Evolutionary conservation across 2,329 filamentous ascomycete genomes (phyloP).

Genomic region (Neopestalotiopsis sp.): DNA sequence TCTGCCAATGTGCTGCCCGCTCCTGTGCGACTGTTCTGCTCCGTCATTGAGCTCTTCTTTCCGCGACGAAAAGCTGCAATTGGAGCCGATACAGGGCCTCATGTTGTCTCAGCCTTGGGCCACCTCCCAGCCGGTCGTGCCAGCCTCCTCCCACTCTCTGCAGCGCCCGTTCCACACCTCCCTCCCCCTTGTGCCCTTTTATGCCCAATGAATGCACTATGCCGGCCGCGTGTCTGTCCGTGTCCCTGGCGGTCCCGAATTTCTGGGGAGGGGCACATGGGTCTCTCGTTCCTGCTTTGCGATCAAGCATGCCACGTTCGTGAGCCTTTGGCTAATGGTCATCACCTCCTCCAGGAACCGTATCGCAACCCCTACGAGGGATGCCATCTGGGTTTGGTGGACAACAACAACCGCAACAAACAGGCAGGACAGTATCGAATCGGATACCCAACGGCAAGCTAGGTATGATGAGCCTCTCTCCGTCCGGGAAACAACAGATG

Average conservation of each 20-base stretch:
- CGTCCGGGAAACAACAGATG: neutral
- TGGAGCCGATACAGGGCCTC: neutral
- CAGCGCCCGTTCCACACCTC: neutral
- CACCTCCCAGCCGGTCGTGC: conserved; percentile 1
- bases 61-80: conserved; percentile 15
- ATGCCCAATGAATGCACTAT: neutral
- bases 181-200: neutral
- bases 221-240: neutral
- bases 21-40: conserved; percentile 16
- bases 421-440: conserved; percentile 59
- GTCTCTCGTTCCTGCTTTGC: neutral
- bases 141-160: conserved; percentile 10
- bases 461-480: conserved; percentile 52
- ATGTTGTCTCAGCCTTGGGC: conserved; percentile 9
- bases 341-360: conserved; percentile 51
- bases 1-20: conserved; percentile 18
- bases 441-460: conserved; percentile 71
- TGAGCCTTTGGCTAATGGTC: conserved; percentile 39
- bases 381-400: conserved; percentile 65
- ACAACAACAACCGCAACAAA: conserved; percentile 60
- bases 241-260: neutral
- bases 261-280: neutral
- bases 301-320: neutral
- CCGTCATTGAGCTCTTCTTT: conserved; percentile 17
- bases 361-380: conserved; percentile 67